A percentile compares a stretch with the other conserved stretches of the same genome.
phyloP scores from a whole-genome alignment of 176 grass and related monocot species.

The Phoenix roebelenii region DNA sequence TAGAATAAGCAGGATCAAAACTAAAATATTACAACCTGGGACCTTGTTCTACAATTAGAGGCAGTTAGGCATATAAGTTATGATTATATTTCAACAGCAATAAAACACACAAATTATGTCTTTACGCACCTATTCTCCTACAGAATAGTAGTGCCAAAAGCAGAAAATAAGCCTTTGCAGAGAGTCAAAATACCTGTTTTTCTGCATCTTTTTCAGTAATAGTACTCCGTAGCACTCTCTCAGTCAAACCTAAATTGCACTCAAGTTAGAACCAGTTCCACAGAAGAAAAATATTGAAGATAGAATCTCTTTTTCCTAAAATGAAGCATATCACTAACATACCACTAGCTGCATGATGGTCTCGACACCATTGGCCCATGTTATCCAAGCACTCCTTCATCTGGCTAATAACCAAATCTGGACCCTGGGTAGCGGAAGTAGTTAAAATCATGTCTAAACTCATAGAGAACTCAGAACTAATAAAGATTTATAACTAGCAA shows the following conservation, averaged over 20 bases:
- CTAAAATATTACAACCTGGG: too few species aligned
- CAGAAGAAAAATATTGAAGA: slow-evolving; percentile 5
- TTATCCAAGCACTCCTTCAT: slow-evolving; percentile 66
- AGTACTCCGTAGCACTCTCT: slow-evolving; percentile 48
- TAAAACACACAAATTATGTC: not conserved
- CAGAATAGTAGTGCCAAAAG: not conserved
- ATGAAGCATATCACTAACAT: slow-evolving; percentile 6
- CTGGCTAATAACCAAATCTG: slow-evolving; percentile 78
- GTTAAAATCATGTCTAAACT: slow-evolving; percentile 4
- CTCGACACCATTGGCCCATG: slow-evolving; percentile 76
- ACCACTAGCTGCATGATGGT: slow-evolving; percentile 76
- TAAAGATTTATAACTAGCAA: too few species aligned
- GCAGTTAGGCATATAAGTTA: too few species aligned
- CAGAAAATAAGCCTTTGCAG: not conserved
- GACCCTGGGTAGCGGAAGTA: slow-evolving; percentile 33
- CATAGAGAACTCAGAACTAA: too few species aligned
- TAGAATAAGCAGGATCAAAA: too few species aligned
- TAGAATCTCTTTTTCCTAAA: not conserved
- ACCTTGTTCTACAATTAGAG: too few species aligned
- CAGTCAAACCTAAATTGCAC: slow-evolving; percentile 58
- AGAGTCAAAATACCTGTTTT: slow-evolving; percentile 43
- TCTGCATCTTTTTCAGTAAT: slow-evolving; percentile 62
- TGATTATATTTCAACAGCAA: too few species aligned
- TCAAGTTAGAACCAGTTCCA: not conserved
- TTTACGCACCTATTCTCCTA: not conserved